phyloP scores from a whole-genome alignment of 1,139 yeast genomes.

The Saccharomyces hybrid region DNA sequence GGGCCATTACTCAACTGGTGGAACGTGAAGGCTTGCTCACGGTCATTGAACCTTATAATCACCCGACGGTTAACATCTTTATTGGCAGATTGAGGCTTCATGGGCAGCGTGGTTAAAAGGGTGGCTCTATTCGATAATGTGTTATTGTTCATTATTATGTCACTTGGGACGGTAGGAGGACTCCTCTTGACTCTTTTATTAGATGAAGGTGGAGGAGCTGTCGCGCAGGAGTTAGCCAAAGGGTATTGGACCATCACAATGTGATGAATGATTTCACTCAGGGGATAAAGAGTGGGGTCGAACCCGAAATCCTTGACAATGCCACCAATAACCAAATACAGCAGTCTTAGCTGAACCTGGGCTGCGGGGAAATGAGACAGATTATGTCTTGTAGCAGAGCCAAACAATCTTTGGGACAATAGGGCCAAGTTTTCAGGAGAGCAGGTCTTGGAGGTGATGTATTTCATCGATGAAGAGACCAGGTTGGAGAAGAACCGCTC shows the following conservation, averaged over 20 bases:
- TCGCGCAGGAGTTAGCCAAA: slow-evolving; percentile 22
- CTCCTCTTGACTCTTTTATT: neutral
- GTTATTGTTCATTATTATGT: neutral
- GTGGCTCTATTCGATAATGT: slow-evolving; percentile 12
- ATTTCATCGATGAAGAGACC: slow-evolving; percentile 44
- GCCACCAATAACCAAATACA: slow-evolving; percentile 57
- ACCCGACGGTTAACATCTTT: slow-evolving; percentile 28
- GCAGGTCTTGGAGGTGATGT: slow-evolving; percentile 46
- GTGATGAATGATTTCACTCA: slow-evolving; percentile 59
- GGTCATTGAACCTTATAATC: slow-evolving; percentile 23
- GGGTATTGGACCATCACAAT: slow-evolving; percentile 59
- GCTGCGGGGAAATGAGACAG: slow-evolving; percentile 16
- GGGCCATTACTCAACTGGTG: slow-evolving; percentile 31
- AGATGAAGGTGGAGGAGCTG: neutral
- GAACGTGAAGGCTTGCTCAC: slow-evolving; percentile 28
- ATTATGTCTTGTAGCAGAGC: slow-evolving; percentile 15
- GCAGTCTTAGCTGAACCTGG: slow-evolving; percentile 23
- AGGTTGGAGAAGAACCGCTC: slow-evolving; percentile 47
- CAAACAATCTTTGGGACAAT: slow-evolving; percentile 19
- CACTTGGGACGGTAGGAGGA: neutral
- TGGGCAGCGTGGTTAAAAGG: slow-evolving; percentile 25
- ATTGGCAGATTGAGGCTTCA: slow-evolving; percentile 31
- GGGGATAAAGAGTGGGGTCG: slow-evolving; percentile 50
- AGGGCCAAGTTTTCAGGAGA: slow-evolving; percentile 18
- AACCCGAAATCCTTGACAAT: slow-evolving; percentile 74